Percentiles rank a stretch among this genome's conserved stretches.
Conservation (phyloP, 495 filamentous ascomycete species). For the Penicillium parvum region DNA sequence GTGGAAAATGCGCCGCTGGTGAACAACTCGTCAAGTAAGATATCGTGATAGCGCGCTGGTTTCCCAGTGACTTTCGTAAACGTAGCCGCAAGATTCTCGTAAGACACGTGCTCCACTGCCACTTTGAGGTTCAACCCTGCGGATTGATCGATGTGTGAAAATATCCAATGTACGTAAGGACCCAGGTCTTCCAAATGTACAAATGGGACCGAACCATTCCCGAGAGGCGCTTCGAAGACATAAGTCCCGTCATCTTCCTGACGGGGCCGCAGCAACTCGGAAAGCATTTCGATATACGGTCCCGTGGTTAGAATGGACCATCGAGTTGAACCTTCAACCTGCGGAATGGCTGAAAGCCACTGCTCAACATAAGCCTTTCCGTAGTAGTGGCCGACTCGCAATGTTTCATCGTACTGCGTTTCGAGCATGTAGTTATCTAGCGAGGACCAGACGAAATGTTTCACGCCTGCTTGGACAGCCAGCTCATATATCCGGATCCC, state of each 20-base stretch:
- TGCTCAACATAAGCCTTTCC: background rate
- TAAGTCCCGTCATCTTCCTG: background rate
- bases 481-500: background rate
- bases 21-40: background rate
- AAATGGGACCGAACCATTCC: background rate
- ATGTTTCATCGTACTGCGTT: background rate
- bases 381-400: background rate
- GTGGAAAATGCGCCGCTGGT: background rate
- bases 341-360: slow-evolving; percentile 62
- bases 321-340: background rate
- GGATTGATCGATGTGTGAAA: background rate
- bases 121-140: slow-evolving; percentile 1
- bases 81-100: background rate
- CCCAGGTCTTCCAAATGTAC: background rate
- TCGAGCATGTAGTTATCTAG: background rate
- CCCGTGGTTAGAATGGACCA: background rate
- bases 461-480: background rate
- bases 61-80: slow-evolving; percentile 1
- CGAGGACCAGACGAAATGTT: background rate
- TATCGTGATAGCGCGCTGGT: background rate
- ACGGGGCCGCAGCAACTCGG: background rate
- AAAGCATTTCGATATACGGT: slow-evolving; percentile 1
- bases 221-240: background rate
- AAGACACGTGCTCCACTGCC: background rate
- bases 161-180: background rate